Evolutionary conservation across 2,329 filamentous ascomycete species (phyloP).

Genomic region (Ramularia endophylla): DNA sequence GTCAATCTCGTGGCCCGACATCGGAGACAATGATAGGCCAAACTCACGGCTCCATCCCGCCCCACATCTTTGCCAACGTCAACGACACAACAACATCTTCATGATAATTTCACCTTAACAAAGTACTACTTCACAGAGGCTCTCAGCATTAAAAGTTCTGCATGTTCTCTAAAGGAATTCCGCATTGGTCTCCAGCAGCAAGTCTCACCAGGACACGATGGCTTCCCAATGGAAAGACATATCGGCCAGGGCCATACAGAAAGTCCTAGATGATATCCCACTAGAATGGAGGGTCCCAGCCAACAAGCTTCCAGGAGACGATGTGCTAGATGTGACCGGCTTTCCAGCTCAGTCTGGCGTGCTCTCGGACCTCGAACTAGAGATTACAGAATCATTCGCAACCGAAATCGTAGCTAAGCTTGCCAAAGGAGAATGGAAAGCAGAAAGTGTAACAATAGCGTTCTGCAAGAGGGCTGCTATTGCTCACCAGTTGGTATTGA

Average conservation of each 20-base stretch:
- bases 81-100: too few species aligned
- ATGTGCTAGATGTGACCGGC: slow-evolving; percentile 50
- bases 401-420: slow-evolving; percentile 37
- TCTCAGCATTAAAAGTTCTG: too few species aligned
- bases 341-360: slow-evolving; percentile 55
- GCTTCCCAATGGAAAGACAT: slow-evolving; percentile 39
- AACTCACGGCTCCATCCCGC: too few species aligned
- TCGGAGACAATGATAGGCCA: too few species aligned
- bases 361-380: slow-evolving; percentile 50
- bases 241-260: slow-evolving; percentile 38
- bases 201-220: slow-evolving; percentile 2
- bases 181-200: too few species aligned
- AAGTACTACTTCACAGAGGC: too few species aligned
- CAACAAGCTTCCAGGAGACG: slow-evolving; percentile 47
- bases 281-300: slow-evolving; percentile 52
- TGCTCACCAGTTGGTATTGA: slow-evolving; percentile 52
- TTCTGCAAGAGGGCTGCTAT: slow-evolving; percentile 52
- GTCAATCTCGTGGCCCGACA: too few species aligned
- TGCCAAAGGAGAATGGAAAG: slow-evolving; percentile 41
- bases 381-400: slow-evolving; percentile 43
- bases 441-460: slow-evolving; percentile 46
- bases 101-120: too few species aligned
- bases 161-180: too few species aligned
- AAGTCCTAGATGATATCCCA: slow-evolving; percentile 48
- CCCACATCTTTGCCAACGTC: too few species aligned